These are phyloP conservation scores for Crithidia fasciculata DNA, from an alignment of 208 protist genomes.

Conservation along the genomic window DNA sequence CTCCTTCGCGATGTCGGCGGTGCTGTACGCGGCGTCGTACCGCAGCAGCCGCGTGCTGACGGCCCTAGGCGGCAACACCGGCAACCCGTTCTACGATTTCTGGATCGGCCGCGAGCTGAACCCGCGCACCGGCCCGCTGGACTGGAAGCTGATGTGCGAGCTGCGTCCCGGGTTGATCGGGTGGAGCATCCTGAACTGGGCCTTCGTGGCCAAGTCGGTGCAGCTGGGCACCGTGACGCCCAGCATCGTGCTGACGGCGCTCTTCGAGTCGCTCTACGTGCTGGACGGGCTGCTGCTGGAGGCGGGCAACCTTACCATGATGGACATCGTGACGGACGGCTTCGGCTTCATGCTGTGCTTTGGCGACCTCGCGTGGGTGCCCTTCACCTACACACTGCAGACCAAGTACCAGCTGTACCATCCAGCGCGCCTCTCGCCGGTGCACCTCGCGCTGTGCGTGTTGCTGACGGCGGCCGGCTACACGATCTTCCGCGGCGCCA, in stretches of 20 bases:
- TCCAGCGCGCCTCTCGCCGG: conserved; percentile 44
- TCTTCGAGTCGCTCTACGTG: conserved; percentile 94
- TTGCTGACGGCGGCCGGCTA: conserved; percentile 67
- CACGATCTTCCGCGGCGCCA: conserved; percentile 84
- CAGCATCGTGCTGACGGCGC: conserved; percentile 85
- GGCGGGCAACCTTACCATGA: conserved; percentile 93
- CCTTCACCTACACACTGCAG: conserved; percentile 96
- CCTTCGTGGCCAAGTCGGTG: conserved; percentile 76
- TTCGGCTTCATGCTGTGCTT: conserved; percentile 97
- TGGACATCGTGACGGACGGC: conserved; percentile 96
- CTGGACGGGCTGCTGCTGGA: conserved; percentile 94
- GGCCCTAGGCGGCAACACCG: conserved; percentile 84
- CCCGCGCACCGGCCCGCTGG: conserved; percentile 90
- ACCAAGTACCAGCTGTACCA: conserved; percentile 90
- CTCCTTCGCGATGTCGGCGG: conserved; percentile 63
- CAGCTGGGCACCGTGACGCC: conserved; percentile 76
- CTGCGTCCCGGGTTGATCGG: conserved; percentile 95
- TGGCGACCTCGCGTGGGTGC: conserved; percentile 95
- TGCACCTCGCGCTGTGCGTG: conserved; percentile 49
- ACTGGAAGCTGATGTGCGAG: conserved; percentile 97
- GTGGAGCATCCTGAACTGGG: conserved; percentile 95
- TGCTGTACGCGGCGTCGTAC: conserved; percentile 72
- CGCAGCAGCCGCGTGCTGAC: conserved; percentile 64
- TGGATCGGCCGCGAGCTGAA: conserved; percentile 97
- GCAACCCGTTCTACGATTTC: conserved; percentile 94